Evolutionary conservation across 1,139 yeast genomes (phyloP).

Genomic region (Nadsonia starkeyi-henricii): DNA sequence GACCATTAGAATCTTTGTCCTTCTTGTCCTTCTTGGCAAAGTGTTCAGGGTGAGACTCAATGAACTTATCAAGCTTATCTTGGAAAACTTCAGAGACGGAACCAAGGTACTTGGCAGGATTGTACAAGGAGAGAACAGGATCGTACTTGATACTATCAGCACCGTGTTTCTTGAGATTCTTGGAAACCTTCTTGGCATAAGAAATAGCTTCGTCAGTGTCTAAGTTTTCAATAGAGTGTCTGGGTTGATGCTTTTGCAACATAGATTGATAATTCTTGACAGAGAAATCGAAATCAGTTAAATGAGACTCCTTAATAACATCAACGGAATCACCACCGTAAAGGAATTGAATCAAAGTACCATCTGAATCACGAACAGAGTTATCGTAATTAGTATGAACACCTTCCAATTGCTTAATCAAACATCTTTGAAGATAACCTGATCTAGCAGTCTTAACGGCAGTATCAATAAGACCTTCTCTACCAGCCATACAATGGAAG

Average conservation of each 20-base stretch:
- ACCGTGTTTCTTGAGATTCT: constrained; percentile 54
- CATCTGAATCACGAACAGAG: constrained; percentile 92
- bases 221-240: constrained; percentile 53
- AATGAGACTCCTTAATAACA: constrained; percentile 85
- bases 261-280: constrained; percentile 80
- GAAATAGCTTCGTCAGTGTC: constrained; percentile 71
- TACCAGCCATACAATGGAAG: constrained; percentile 99
- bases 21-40: constrained; percentile 37
- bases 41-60: constrained; percentile 32
- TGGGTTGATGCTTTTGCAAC: constrained; percentile 77
- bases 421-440: constrained; percentile 96
- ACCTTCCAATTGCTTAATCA: constrained; percentile 96
- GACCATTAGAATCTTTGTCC: constrained; percentile 27
- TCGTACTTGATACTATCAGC: constrained; percentile 38
- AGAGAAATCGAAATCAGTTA: constrained; percentile 89
- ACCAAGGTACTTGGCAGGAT: constrained; percentile 84
- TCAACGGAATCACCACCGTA: constrained; percentile 98
- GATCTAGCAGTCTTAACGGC: constrained; percentile 98
- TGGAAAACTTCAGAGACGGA: constrained; percentile 87
- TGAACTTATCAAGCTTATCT: constrained; percentile 58
- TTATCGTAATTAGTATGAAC: constrained; percentile 90
- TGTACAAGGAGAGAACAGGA: constrained; percentile 74
- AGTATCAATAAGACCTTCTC: constrained; percentile 98
- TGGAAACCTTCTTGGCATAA: constrained; percentile 72
- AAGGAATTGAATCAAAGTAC: constrained; percentile 82